phyloP scores from a whole-genome alignment of 768 basidiomycete genomes.

The Russula griseocarnosa region DNA sequence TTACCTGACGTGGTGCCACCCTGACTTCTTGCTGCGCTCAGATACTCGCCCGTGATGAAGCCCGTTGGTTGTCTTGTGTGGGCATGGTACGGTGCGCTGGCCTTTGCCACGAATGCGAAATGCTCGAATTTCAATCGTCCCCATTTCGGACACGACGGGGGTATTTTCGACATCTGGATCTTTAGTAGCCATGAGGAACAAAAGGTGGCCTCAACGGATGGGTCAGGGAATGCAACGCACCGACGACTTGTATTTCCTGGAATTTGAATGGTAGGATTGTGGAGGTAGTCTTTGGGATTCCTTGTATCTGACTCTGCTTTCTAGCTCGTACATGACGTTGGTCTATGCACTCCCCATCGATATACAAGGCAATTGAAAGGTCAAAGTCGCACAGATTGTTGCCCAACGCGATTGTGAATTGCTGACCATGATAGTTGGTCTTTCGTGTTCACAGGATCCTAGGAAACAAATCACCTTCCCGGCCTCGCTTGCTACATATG shows the following conservation, averaged over 20 bases:
- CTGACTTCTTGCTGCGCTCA: too few relatives aligned
- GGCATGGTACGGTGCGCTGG: too few relatives aligned
- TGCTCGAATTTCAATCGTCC: too few relatives aligned
- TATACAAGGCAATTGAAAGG: not conserved
- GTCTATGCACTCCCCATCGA: conserved; percentile 7
- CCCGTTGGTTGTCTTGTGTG: too few relatives aligned
- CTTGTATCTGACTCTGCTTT: not conserved
- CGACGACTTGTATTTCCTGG: conserved; percentile 16
- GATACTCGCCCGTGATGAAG: too few relatives aligned
- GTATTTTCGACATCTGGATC: too few relatives aligned
- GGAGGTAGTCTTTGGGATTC: not conserved
- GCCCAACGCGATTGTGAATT: conserved; percentile 3
- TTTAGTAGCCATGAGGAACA: too few relatives aligned
- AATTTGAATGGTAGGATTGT: conserved; percentile 19
- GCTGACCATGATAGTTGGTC: not conserved
- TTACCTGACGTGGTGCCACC: too few relatives aligned
- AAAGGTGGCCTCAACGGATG: not conserved
- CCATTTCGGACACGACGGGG: too few relatives aligned
- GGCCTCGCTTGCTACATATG: conserved; percentile 16
- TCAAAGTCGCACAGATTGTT: not conserved
- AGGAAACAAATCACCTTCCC: conserved; percentile 14
- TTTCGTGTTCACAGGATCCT: not conserved
- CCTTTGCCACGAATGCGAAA: too few relatives aligned
- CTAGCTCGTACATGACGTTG: not conserved
- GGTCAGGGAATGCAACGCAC: not conserved